Evolutionary conservation across 441 rosid species (phyloP), one percentile per base, ranked within the genome.

Genomic region (Pelargonium australe): DNA sequence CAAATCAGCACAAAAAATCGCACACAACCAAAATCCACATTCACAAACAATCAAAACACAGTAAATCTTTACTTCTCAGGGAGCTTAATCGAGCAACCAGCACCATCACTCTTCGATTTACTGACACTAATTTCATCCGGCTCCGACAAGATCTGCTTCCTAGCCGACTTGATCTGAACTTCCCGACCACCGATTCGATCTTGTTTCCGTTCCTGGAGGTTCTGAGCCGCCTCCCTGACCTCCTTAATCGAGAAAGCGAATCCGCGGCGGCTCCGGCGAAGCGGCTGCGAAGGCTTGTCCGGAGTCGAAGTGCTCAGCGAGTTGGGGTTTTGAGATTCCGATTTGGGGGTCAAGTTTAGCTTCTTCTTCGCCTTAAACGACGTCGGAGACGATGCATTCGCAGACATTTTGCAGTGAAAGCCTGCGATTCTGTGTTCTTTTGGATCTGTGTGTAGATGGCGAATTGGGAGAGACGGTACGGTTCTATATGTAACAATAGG

Each of bases 221-320:
- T 75, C 71, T 82, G 83, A 47, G 97, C 96, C 0, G 77, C 85
- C 19, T 72, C 75, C 19, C 94, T 86, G 12, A 95, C 78, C 62
- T 92, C 96, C 64, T 80, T 78, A 11, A 86, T 62, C 0, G 92
- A 90, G 58, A 95, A 80, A 4, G 97, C 91, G 0, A 79, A 85
- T 3, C 84, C 77, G 45, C 88, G 81, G 83, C 85, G 80, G 63
- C 82, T 68, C 51, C 96, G 85, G 68, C 77, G 72, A 37, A 74
- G 84, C 67, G 76, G 79, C n/a, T 13, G 60, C 23, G 80, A 61
- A 45, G 83, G 81, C 75, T 85, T 82, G 55, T 89, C 92, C 0
- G 96, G 96, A 12, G 97, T 90, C 47, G 84, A 80, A 40, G 92
- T 37, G 23, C 78, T 31, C 44, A 84, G 69, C 5, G 78, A 66